Base-by-base conservation (phyloP, 73 alveolate species). In the Paramecium octaurelia region DNA sequence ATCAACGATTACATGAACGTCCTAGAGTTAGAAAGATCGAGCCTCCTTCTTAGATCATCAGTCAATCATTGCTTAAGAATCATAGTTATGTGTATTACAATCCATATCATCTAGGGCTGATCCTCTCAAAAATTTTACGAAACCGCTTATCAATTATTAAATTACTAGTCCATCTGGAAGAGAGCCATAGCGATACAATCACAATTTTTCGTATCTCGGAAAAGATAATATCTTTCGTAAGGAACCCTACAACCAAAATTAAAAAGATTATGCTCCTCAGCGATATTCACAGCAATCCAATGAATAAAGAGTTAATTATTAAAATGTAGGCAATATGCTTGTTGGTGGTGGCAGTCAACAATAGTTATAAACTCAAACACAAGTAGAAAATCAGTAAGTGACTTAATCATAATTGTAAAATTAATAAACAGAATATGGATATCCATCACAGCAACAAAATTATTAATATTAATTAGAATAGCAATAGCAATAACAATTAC, bases 131-230 rank as follows among this genome's bases (percentile, higher is more conserved):
- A 64, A 64, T 64, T 64, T 64, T 34, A 64, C 84, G 50, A 64
- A 64, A 64, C 84, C 84, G 50, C 84, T 64, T 27, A 64, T 64
- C 84, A 64, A 27, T 64, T 64, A 64, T 64, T 10, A 40, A 64
- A 21, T 64, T 18, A 64, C 46, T 3, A 64, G 84, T 64, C 84
- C 84, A 18, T 18, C 69, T 64, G 46, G 46, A 64, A 34, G 50
- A 64, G 84, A 27, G 27, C 84, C 50, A 64, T 64, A 64, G 84
- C 50, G 84, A 6, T 64, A 64, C 27, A 64, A 64, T 64, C 84
- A 64, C 10, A 64, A 64, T 64, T 64, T 31, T 64, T 23, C 12
- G 27, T 64, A 64, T 16, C 27, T 64, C 16, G 84, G 48, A 8
- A 27, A 64, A 31, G 84, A 64, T 64, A 64, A 64, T 64, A 64